These are phyloP conservation scores for Kingdonia uniflora DNA, from an alignment of 164 flowering plant genomes.

Conservation along the genomic window DNA sequence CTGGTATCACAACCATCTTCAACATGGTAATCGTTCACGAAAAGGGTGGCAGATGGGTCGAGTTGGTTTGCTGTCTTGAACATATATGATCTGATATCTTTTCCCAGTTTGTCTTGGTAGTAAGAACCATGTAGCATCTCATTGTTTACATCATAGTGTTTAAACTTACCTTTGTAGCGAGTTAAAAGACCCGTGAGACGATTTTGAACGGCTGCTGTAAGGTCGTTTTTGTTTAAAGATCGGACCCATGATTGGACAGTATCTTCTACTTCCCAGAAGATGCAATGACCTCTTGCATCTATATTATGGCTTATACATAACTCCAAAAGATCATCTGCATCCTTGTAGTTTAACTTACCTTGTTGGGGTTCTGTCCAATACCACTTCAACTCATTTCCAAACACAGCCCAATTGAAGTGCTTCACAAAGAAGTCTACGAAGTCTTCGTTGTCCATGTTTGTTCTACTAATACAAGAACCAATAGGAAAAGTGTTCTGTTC, in stretches of 20 bases:
- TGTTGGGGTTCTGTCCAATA: constrained; percentile 79
- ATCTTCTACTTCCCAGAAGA: constrained; percentile 85
- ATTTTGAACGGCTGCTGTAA: constrained; percentile 64
- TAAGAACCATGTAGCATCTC: constrained; percentile 96
- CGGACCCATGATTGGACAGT: constrained; percentile 68
- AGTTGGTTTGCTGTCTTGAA: constrained; percentile 71
- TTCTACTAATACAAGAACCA: constrained; percentile 65
- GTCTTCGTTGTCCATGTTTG: constrained; percentile 90
- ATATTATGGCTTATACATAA: constrained; percentile 47
- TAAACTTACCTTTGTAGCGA: constrained; percentile 79
- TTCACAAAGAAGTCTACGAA: constrained; percentile 62
- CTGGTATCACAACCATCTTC: constrained; percentile 76
- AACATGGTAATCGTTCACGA: constrained; percentile 85
- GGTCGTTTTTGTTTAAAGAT: constrained; percentile 41
- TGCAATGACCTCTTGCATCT: constrained; percentile 76
- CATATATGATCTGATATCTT: constrained; percentile 63
- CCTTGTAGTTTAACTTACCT: constrained; percentile 74
- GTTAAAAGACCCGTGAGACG: constrained; percentile 67
- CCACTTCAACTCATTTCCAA: constrained; percentile 95
- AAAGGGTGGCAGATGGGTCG: constrained; percentile 65
- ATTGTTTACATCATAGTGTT: constrained; percentile 89
- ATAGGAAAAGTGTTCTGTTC: constrained; percentile 71
- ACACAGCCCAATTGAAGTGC: constrained; percentile 89
- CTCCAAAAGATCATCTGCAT: constrained; percentile 75
- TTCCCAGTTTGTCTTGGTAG: constrained; percentile 68